Evolutionary conservation across 192 early-diverging fungal species (phyloP).

Genomic region (Gryganskiella cystojenkinii): DNA sequence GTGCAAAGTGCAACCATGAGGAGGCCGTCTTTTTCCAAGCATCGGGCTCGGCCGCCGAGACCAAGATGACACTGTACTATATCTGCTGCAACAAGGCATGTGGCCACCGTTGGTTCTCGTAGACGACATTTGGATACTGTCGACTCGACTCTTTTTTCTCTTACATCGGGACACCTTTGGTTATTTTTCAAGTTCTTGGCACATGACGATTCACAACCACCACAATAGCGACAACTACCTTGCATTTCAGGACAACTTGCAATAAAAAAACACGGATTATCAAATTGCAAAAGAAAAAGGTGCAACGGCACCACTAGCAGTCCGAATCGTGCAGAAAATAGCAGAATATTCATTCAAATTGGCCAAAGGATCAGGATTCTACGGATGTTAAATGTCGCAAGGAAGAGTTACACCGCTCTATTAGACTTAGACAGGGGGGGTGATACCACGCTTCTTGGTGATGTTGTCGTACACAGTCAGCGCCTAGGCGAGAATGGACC

Average conservation of each 20-base stretch:
- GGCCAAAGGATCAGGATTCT: no score
- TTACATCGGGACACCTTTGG: no score
- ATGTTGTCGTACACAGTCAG: constrained; percentile 59
- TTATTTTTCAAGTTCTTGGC: no score
- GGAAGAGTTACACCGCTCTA: not conserved
- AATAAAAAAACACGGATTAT: not conserved
- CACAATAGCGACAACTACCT: not conserved
- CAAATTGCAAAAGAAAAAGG: no score
- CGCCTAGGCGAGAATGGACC: constrained; percentile 25
- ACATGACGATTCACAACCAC: no score
- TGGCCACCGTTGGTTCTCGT: constrained; percentile 76
- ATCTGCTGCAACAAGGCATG: constrained; percentile 77
- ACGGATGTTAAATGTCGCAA: no score
- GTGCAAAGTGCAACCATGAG: constrained; percentile 67
- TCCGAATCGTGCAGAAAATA: no score
- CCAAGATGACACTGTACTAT: constrained; percentile 84
- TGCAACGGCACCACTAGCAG: no score
- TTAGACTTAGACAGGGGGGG: not conserved
- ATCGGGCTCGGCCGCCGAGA: constrained; percentile 73
- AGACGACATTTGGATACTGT: not conserved
- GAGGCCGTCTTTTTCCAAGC: constrained; percentile 85
- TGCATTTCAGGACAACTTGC: not conserved
- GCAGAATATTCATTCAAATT: no score
- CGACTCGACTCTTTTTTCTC: no score
- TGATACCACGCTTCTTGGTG: constrained; percentile 37